Percentiles rank a stretch among this genome's conserved stretches.
phyloP scores from a whole-genome alignment of 2,329 filamentous ascomycete species.

The Ophiostoma sp. region DNA sequence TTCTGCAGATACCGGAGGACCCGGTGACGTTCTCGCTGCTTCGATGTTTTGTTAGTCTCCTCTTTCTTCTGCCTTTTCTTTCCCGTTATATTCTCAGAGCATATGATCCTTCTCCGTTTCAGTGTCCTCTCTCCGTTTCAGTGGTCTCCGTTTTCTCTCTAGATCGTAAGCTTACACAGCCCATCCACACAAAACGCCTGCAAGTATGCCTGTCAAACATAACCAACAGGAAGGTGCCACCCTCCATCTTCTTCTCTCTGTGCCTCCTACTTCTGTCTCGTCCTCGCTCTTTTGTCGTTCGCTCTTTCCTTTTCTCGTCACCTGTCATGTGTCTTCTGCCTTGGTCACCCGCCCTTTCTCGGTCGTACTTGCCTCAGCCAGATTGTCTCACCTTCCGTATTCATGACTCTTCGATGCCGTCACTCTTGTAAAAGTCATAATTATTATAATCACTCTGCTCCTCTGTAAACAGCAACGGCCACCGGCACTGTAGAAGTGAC shows the following conservation, averaged over 20 bases:
- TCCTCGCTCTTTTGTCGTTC: background rate
- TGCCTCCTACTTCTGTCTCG: background rate
- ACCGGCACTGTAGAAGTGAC: background rate
- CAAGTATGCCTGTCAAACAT: background rate
- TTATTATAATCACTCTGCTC: too few relatives aligned
- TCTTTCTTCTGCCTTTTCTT: background rate
- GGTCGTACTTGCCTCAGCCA: background rate
- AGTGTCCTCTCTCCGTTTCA: background rate
- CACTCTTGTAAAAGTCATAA: too few relatives aligned
- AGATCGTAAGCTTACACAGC: background rate
- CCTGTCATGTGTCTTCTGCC: background rate
- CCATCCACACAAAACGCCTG: background rate
- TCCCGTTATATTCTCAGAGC: too few relatives aligned
- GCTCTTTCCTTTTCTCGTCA: background rate
- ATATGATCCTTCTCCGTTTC: background rate
- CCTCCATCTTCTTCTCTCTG: background rate
- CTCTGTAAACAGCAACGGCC: background rate
- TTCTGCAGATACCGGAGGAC: slow-evolving; percentile 12
- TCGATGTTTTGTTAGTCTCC: background rate
- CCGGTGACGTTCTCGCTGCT: slow-evolving; percentile 10
- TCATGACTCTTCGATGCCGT: too few relatives aligned
- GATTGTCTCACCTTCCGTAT: background rate
- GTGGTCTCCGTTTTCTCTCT: background rate
- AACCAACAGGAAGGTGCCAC: background rate
- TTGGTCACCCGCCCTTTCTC: slow-evolving; percentile 3